A percentile compares a stretch with the other conserved stretches of the same genome.
These are phyloP conservation scores for Exophiala sideris DNA, from an alignment of 2,329 filamentous ascomycete species.

Conservation along the genomic window DNA sequence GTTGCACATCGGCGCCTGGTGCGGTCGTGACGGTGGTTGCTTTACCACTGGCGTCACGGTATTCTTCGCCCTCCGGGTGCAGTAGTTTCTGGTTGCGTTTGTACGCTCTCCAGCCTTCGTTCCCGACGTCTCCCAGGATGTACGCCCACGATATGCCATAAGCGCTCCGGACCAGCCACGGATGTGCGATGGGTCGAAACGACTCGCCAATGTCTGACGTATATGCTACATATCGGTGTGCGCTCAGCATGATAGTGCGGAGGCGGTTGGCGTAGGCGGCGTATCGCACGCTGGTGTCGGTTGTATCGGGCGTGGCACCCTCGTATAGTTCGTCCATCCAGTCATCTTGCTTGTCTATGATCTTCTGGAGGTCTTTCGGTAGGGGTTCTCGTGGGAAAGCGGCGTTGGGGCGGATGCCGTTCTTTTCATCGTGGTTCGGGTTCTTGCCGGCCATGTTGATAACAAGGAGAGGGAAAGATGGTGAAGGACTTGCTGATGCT, in stretches of 20 bases:
- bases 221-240: conserved; percentile 95
- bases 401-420: background rate
- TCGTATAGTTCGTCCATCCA: conserved; percentile 75
- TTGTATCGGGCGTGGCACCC: conserved; percentile 69
- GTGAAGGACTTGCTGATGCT: too few species aligned
- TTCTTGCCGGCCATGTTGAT: conserved; percentile 20
- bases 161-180: conserved; percentile 72
- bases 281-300: conserved; percentile 81
- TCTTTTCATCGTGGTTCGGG: background rate
- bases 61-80: conserved; percentile 59
- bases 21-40: conserved; percentile 44
- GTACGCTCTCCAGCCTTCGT: conserved; percentile 96
- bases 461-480: too few species aligned
- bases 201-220: conserved; percentile 95
- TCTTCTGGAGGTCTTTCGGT: conserved; percentile 53
- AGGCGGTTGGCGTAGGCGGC: conserved; percentile 85
- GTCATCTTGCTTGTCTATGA: conserved; percentile 62
- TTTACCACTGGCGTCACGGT: conserved; percentile 12
- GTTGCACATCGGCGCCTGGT: conserved; percentile 39
- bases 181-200: conserved; percentile 89
- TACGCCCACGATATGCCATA: conserved; percentile 94
- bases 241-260: conserved; percentile 81
- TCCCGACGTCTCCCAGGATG: conserved; percentile 79
- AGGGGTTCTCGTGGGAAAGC: conserved; percentile 49
- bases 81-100: conserved; percentile 74